These are phyloP conservation scores for Hyphopichia fennica DNA, from an alignment of 1,139 yeast species.

Conservation along the genomic window DNA sequence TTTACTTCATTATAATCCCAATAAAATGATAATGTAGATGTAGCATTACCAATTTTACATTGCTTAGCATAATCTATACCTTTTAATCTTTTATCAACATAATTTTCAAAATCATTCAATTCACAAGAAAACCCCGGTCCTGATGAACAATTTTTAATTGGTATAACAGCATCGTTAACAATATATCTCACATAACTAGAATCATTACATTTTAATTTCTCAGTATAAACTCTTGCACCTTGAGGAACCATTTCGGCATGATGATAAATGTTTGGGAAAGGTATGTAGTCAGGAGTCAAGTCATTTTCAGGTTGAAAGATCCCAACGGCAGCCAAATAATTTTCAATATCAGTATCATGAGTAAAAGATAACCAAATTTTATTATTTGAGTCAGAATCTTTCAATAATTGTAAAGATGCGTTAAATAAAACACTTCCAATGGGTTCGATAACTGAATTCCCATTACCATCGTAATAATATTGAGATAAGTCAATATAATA, in stretches of 20 bases:
- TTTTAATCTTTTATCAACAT: slow-evolving; percentile 18
- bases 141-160: slow-evolving; percentile 22
- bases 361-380: slow-evolving; percentile 28
- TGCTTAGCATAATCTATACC: slow-evolving; percentile 16
- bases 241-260: slow-evolving; percentile 27
- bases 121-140: slow-evolving; percentile 33
- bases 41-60: slow-evolving; percentile 17
- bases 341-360: slow-evolving; percentile 32
- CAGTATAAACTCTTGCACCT: slow-evolving; percentile 29
- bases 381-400: slow-evolving; percentile 16
- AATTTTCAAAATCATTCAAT: slow-evolving; percentile 19
- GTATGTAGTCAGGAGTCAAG: slow-evolving; percentile 22
- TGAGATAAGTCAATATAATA: slow-evolving; percentile 46
- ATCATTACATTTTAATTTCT: slow-evolving; percentile 22
- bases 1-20: slow-evolving; percentile 27
- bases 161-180: slow-evolving; percentile 30
- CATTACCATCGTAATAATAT: slow-evolving; percentile 53
- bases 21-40: slow-evolving; percentile 19
- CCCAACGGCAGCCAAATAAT: slow-evolving; percentile 26
- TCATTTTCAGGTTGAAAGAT: slow-evolving; percentile 18
- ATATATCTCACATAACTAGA: slow-evolving; percentile 24
- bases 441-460: slow-evolving; percentile 38
- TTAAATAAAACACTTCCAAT: slow-evolving; percentile 46
- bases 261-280: slow-evolving; percentile 25
- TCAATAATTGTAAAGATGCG: slow-evolving; percentile 42